A percentile compares a stretch with the other conserved stretches of the same genome.
phyloP scores from a whole-genome alignment of 2,329 filamentous ascomycete species.

The Fusarium sp. region DNA sequence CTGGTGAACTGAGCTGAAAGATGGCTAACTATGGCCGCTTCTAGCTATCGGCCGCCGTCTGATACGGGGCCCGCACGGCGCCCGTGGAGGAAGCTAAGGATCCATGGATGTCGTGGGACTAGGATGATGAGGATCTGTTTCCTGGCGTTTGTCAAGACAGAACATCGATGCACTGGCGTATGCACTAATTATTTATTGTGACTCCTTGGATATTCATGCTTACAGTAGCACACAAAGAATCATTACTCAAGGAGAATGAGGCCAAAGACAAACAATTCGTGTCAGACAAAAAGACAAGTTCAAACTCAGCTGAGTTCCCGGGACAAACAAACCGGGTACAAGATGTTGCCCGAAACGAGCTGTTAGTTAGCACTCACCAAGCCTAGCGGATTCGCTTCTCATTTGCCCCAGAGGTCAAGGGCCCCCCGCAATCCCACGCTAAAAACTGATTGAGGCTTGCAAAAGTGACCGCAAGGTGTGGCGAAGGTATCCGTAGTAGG shows the following conservation, averaged over 20 bases:
- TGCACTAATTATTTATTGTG: background rate
- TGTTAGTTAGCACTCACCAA: background rate
- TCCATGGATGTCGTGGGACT: conserved; percentile 3
- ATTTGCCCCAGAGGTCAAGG: conserved; percentile 1
- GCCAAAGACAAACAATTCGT: background rate
- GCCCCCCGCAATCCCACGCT: conserved; percentile 9
- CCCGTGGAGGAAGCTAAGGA: conserved; percentile 11
- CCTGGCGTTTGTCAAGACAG: conserved; percentile 18
- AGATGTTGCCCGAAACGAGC: background rate
- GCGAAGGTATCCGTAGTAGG: conserved; percentile 13
- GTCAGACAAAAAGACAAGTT: background rate
- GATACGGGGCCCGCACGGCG: conserved; percentile 10
- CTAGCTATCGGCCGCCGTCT: conserved; percentile 17
- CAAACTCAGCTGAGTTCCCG: conserved; percentile 10
- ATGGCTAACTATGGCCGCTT: background rate
- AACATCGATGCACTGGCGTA: background rate
- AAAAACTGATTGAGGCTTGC: conserved; percentile 18
- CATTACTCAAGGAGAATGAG: background rate
- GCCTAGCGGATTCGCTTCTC: background rate
- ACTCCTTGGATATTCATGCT: background rate
- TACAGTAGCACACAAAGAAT: background rate
- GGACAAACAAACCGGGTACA: background rate
- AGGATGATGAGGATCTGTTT: conserved; percentile 24
- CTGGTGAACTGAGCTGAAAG: conserved; percentile 4
- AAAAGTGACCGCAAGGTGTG: conserved; percentile 20